Conservation (phyloP, 805 yeast genomes). For the Myxozyma mucilagina region DNA sequence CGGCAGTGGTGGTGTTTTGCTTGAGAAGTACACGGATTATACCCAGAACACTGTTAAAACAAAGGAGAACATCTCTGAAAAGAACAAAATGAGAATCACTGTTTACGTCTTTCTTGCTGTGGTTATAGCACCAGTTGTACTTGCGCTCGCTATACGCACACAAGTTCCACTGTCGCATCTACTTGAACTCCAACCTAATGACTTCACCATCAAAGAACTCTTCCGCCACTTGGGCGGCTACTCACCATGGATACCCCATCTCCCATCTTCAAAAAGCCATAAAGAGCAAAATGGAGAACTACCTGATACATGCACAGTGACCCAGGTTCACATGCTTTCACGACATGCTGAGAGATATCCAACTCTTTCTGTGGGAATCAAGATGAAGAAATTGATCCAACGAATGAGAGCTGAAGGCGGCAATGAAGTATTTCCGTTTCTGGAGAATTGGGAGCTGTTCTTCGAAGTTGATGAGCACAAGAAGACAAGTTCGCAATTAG, state of each 20-base stretch:
- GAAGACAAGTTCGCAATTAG: slow-evolving; percentile 8
- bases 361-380: slow-evolving; percentile 17
- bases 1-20: too few relatives aligned
- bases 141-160: too few relatives aligned
- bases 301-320: slow-evolving; percentile 14
- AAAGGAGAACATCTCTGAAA: too few relatives aligned
- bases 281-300: background rate
- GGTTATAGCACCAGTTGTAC: too few relatives aligned
- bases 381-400: slow-evolving; percentile 17
- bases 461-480: slow-evolving; percentile 19
- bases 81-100: too few relatives aligned
- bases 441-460: slow-evolving; percentile 20
- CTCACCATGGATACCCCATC: slow-evolving; percentile 28
- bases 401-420: slow-evolving; percentile 11
- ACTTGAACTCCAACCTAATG: background rate
- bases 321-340: slow-evolving; percentile 29
- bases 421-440: slow-evolving; percentile 13
- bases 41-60: too few relatives aligned
- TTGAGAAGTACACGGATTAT: too few relatives aligned
- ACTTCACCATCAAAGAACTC: background rate
- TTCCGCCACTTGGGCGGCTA: slow-evolving; percentile 28
- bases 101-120: too few relatives aligned
- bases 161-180: too few relatives aligned
- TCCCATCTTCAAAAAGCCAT: background rate
- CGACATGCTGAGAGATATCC: slow-evolving; percentile 31